A percentile compares a stretch with the other conserved stretches of the same genome.
phyloP scores from a whole-genome alignment of 2,329 filamentous ascomycete species.

The Pseudocercospora crystallina region DNA sequence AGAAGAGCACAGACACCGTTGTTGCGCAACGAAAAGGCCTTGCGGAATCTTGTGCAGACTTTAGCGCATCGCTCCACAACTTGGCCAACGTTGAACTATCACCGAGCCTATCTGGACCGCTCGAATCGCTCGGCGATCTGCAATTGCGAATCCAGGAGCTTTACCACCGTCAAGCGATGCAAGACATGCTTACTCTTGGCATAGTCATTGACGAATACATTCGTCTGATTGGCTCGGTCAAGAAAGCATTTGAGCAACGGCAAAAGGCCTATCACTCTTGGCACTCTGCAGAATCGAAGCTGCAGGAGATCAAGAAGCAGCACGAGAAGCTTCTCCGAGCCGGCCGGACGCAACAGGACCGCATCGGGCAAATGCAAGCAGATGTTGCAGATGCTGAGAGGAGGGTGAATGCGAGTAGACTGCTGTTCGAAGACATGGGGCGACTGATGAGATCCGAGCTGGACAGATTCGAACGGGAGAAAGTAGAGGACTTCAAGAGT shows the following conservation, averaged over 20 bases:
- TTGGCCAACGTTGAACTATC: constrained; percentile 91
- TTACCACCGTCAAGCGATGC: constrained; percentile 94
- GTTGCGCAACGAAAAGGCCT: constrained; percentile 89
- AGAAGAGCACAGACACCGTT: constrained; percentile 93
- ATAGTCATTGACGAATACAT: constrained; percentile 99
- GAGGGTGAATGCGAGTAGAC: constrained; percentile 82
- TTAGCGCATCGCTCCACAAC: constrained; percentile 88
- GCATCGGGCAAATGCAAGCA: constrained; percentile 85
- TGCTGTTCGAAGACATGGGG: constrained; percentile 97
- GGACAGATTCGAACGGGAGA: constrained; percentile 92
- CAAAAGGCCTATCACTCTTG: constrained; percentile 96
- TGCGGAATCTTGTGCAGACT: constrained; percentile 89
- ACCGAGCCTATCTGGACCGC: constrained; percentile 78
- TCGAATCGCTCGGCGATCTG: constrained; percentile 88
- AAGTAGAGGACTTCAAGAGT: constrained; percentile 98
- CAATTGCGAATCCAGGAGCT: constrained; percentile 92
- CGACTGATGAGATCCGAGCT: constrained; percentile 86
- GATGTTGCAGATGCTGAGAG: constrained; percentile 95
- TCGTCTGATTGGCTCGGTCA: constrained; percentile 89
- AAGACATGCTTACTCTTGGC: constrained; percentile 91
- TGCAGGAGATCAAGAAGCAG: constrained; percentile 81
- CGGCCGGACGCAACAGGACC: constrained; percentile 92
- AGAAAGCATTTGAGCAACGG: constrained; percentile 85
- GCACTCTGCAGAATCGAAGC: constrained; percentile 85
- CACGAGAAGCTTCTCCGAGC: constrained; percentile 96